Base-by-base conservation (phyloP, 2,329 filamentous ascomycete species). In the Epicoccum nigrum region DNA sequence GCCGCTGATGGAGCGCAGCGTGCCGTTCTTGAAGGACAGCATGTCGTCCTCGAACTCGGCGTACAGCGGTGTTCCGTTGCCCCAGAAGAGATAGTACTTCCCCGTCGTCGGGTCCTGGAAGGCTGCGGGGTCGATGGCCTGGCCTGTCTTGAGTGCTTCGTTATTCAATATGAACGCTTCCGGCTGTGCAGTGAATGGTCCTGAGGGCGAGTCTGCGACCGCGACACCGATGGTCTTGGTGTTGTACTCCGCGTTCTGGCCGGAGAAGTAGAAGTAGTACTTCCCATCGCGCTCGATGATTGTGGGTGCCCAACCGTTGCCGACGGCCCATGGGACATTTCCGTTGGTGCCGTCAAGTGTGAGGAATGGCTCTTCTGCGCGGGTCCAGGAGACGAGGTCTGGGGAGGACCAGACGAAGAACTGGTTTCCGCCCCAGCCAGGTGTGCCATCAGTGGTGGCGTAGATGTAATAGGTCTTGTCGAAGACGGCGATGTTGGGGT, bases 181-280 rank as follows among this genome's bases (percentile, higher is more conserved):
- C 3, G 59, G 52, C 19, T 65, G 59, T 7, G 65, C 65, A 13
- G 56, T 61, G 47, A 65, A 68, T 0, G 63, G 65, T 0, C 65
- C 65, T 12, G 56, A 47, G 2, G 65, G 64, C 0, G 54, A 56
- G 16, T 59, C 32, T 20, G 63, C 65, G 19, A 65, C 50, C 13
- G 64, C 65, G 2, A 62, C 64, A n/a, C 65, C 65, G 8, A 67
- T 67, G 1, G 65, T 66, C 23, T 68, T 67, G 21, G 59, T 58
- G 40, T 67, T 55, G 42, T 62, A 65, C 9, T 54, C 54, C 2
- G 62, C 57, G 27, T 67, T 67, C 1, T 67, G 53, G 1, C 65
- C 64, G 34, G 55, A 60, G 52, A 67, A 67, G 60, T 68, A 67
- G 50, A 67, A 67, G 48, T 64, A 68, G 54, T 59, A 68, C 16